Evolutionary conservation across 192 early-diverging fungal species (phyloP).

Genomic region (Podila epicladia): DNA sequence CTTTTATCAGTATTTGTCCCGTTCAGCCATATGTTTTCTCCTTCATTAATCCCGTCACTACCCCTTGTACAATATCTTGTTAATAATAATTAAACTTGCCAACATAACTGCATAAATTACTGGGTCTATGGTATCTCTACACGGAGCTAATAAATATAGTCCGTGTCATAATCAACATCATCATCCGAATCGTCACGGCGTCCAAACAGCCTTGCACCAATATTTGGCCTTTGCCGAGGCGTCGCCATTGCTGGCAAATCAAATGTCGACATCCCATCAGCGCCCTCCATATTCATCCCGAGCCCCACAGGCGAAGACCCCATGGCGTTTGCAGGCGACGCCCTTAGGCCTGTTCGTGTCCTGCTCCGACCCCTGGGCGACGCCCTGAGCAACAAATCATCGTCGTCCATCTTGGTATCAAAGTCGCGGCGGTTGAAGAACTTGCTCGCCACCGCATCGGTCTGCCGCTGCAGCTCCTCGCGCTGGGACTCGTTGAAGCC

Average conservation of each 20-base stretch:
- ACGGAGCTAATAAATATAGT: background rate
- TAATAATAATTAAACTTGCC: too few relatives aligned
- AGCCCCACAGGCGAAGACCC: too few relatives aligned
- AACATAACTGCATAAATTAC: too few relatives aligned
- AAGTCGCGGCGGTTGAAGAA: slow-evolving; percentile 49
- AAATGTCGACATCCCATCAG: too few relatives aligned
- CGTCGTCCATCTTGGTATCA: slow-evolving; percentile 29
- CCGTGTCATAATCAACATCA: background rate
- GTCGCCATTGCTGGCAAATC: background rate
- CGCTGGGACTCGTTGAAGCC: slow-evolving; percentile 16
- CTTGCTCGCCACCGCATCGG: slow-evolving; percentile 10
- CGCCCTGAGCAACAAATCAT: background rate
- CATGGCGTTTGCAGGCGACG: too few relatives aligned
- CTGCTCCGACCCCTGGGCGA: background rate
- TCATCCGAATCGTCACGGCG: background rate
- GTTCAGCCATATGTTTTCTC: too few relatives aligned
- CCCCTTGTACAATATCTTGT: too few relatives aligned
- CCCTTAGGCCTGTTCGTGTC: background rate
- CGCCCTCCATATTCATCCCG: too few relatives aligned
- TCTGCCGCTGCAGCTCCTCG: slow-evolving; percentile 7
- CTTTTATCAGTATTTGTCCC: too few relatives aligned
- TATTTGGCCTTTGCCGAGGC: background rate
- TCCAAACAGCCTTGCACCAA: background rate
- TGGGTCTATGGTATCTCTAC: too few relatives aligned
- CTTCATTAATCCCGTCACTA: too few relatives aligned